Percentiles rank a stretch among this genome's conserved stretches.
Evolutionary conservation across 768 basidiomycete species (phyloP).

Genomic region (Dacryopinax primogenitus): DNA sequence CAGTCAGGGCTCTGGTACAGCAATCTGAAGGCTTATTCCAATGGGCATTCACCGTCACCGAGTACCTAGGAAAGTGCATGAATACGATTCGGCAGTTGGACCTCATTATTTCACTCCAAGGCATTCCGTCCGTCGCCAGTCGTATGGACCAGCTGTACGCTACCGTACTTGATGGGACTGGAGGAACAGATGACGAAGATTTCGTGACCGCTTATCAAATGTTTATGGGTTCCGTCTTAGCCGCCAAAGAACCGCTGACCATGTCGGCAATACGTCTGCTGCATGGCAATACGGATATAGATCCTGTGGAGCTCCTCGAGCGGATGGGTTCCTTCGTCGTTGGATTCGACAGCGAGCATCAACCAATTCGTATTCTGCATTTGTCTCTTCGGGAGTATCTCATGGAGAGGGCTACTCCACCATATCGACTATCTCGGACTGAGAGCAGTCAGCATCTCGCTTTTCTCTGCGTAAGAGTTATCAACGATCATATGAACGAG

Average conservation of each 20-base stretch:
- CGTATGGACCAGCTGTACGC: not conserved
- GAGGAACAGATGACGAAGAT: not conserved
- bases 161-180: not conserved
- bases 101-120: not conserved
- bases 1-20: not conserved
- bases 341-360: not conserved
- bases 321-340: not conserved
- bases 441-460: not conserved
- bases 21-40: not conserved
- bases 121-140: not conserved
- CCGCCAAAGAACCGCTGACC: not conserved
- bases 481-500: not conserved
- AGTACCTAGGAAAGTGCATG: not conserved
- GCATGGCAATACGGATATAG: not conserved
- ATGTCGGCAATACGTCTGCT: not conserved
- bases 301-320: not conserved
- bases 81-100: not conserved
- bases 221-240: not conserved
- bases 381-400: not conserved
- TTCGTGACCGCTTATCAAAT: not conserved
- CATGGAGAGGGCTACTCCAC: not conserved
- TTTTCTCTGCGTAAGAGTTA: not conserved
- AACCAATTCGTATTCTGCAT: not conserved
- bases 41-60: not conserved
- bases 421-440: not conserved